These are phyloP conservation scores for Monosporascus sp. DNA, from an alignment of 2,329 filamentous ascomycete genomes.

Conservation along the genomic window DNA sequence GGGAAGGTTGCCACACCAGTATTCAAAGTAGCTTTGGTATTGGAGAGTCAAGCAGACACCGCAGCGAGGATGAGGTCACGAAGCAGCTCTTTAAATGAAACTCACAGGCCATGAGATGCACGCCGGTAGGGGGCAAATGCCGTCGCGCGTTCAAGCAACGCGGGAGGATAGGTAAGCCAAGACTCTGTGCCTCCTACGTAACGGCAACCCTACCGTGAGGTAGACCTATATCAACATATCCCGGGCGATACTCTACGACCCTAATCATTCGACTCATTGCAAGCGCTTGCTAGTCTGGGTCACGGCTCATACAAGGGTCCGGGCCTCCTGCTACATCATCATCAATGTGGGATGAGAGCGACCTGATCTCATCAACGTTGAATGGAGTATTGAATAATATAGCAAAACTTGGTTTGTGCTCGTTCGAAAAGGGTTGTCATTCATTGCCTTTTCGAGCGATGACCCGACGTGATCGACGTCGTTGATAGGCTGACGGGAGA, in stretches of 20 bases:
- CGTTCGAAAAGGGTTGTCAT: neutral
- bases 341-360: too few relatives aligned
- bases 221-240: neutral
- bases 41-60: neutral
- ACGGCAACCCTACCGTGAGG: neutral
- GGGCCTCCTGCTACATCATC: too few relatives aligned
- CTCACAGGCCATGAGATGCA: neutral
- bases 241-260: too few relatives aligned
- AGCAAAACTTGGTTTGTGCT: neutral
- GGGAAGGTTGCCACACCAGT: conserved; percentile 8
- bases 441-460: neutral
- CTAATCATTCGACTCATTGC: too few relatives aligned
- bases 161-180: neutral
- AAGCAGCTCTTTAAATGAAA: conserved; percentile 10
- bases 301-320: too few relatives aligned
- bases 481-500: neutral
- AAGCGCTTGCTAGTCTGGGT: too few relatives aligned
- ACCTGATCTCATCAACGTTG: too few relatives aligned
- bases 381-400: too few relatives aligned
- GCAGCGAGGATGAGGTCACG: conserved; percentile 21
- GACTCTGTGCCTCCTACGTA: neutral
- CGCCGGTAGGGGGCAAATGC: neutral
- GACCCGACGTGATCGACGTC: neutral
- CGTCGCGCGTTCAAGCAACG: neutral
- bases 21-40: neutral